Conservation (phyloP, 2,329 filamentous ascomycete genomes). For the Neocucurbitaria cava region DNA sequence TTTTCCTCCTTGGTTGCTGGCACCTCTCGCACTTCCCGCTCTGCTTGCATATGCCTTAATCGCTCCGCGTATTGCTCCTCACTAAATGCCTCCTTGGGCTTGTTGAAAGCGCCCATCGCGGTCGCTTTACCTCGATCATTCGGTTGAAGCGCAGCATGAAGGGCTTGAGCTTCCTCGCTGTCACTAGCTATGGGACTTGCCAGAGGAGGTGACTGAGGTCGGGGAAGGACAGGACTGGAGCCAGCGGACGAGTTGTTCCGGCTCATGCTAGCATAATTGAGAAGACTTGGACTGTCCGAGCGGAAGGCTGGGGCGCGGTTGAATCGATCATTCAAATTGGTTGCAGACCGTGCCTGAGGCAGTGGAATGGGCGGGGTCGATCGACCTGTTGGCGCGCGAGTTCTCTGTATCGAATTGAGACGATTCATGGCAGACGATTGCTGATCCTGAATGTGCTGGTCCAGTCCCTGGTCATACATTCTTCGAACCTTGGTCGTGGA, state of each 20-base stretch:
- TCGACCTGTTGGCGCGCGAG: constrained; percentile 55
- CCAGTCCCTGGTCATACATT: constrained; percentile 83
- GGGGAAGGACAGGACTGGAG: constrained; percentile 51
- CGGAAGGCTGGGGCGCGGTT: constrained; percentile 48
- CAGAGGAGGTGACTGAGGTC: constrained; percentile 61
- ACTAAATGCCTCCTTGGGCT: constrained; percentile 78
- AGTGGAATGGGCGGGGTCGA: constrained; percentile 59
- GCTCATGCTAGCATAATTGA: constrained; percentile 44
- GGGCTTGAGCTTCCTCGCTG: constrained; percentile 67
- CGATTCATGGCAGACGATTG: constrained; percentile 78
- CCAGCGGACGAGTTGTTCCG: constrained; percentile 44
- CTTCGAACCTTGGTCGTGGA: constrained; percentile 74
- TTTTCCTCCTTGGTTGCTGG: constrained; percentile 21
- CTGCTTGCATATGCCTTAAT: constrained; percentile 80
- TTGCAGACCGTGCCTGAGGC: constrained; percentile 52
- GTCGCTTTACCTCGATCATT: constrained; percentile 84
- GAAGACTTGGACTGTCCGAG: constrained; percentile 57
- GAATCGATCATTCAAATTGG: constrained; percentile 58
- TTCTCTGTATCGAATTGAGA: constrained; percentile 77
- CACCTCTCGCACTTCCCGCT: constrained; percentile 63
- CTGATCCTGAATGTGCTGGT: constrained; percentile 80
- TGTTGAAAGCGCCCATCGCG: constrained; percentile 73
- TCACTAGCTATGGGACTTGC: constrained; percentile 74
- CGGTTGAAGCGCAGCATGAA: constrained; percentile 71
- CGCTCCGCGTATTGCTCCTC: constrained; percentile 85